Conservation (phyloP, 179 eudicot species). For the Spergularia azorica region DNA sequence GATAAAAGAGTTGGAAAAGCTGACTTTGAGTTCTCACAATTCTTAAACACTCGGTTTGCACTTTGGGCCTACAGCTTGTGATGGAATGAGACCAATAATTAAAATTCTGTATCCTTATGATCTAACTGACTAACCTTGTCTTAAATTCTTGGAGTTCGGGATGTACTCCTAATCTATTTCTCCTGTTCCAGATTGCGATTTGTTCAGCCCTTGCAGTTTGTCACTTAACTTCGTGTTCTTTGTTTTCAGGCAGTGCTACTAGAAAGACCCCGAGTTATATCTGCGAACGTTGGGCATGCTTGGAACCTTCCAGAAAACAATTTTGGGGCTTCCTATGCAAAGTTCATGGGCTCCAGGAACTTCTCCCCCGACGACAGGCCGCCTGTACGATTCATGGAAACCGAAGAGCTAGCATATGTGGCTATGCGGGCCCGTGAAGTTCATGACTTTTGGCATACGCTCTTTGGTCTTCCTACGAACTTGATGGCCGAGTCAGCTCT, state of each 20-base stretch:
- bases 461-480: slow-evolving; percentile 89
- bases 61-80: background rate
- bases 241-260: slow-evolving; percentile 56
- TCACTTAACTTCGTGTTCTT: background rate
- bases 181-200: too few relatives aligned
- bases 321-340: slow-evolving; percentile 94
- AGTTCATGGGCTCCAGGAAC: slow-evolving; percentile 93
- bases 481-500: slow-evolving; percentile 90
- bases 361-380: slow-evolving; percentile 97
- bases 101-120: background rate
- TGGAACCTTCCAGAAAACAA: slow-evolving; percentile 95
- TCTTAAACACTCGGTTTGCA: background rate
- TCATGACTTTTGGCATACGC: slow-evolving; percentile 97
- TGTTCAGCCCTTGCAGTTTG: background rate
- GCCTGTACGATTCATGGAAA: slow-evolving; percentile 90
- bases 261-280: slow-evolving; percentile 86
- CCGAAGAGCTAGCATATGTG: slow-evolving; percentile 87
- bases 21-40: background rate
- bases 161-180: too few relatives aligned
- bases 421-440: slow-evolving; percentile 95
- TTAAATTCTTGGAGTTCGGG: background rate
- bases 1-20: too few relatives aligned
- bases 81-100: background rate
- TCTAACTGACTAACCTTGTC: too few relatives aligned
- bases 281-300: slow-evolving; percentile 75